Evolutionary conservation across 1,284 basidiomycete genomes (phyloP), one percentile per base, ranked within the genome.

Genomic region (Flammula alnicola): DNA sequence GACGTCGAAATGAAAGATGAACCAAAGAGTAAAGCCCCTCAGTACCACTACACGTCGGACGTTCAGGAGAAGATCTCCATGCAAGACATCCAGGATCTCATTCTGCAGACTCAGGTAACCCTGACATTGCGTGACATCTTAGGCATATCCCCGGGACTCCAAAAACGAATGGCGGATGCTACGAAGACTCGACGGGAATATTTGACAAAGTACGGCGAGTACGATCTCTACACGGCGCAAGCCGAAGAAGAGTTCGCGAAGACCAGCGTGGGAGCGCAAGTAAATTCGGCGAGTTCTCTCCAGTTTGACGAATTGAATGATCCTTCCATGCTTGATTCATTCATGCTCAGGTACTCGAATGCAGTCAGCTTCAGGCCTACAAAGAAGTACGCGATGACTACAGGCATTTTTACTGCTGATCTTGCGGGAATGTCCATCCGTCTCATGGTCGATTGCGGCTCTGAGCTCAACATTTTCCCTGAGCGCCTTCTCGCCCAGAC

Each of bases 391-490:
- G 55, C 55, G 2, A 54, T 54, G 52, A 49, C 44, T 1, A 56
- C 55, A 12, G 52, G 55, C 0, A 27, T 32, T 2, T 56, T 56
- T 14, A 37, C 30, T 2, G 52, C 31, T 4, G 25, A 37, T 8
- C 29, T 54, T 17, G 35, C 11, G 1, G 52, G 43, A 2, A 19
- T 17, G 10, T 8, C n/a, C 1, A 19, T 45, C 5, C 14, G n/a
- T 7, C 44, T 51, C 32, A 57, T 63, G 53, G 55, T 62, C 8
- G 61, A 63, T 36, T 43, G 40, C 1, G 63, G 64, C 0, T 64
- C 62, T 0, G 62, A 67, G 32, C 36, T 67, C 1, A 65, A 64
- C 31, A 20, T 64, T 0, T 43, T 56, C 1, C 43, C 52, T 0
- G 7, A 27, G 1, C 8, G 19, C 0, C 9, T 61, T 6, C 46